Evolutionary conservation across 1,284 basidiomycete genomes (phyloP), one percentile per base, ranked within the genome.

Genomic region (Ustilago vetiveriae): DNA sequence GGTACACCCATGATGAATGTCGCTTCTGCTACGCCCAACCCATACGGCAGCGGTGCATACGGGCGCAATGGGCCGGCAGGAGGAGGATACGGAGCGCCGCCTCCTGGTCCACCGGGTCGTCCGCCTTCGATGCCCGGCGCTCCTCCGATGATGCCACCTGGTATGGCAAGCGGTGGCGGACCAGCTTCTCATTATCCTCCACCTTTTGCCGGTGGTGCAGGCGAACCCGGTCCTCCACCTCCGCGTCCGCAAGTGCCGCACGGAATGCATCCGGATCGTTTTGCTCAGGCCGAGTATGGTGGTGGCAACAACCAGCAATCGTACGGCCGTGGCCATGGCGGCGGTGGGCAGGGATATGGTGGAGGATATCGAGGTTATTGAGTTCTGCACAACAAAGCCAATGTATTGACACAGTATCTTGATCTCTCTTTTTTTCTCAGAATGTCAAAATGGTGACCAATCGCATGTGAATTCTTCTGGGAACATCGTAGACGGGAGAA

Each of bases 221-320:
- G 58, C 16, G 42, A 58, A 37, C 64, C 64, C 6, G 64, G 59
- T 5, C 64, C 63, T 3, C 63, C 63, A 14, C 68, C 68, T 16
- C 46, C 54, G 8, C 51, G 60, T 19, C 69, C 64, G n/a, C 56
- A 24, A n/a, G 52, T 72, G 27, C 66, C 70, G 6, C 60, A 64
- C 39, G 72, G 72, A 5, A 75, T 75, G 62, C 73, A 75, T 55
- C 73, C 73, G 10, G 73, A 75, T 30, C 59, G 73, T 17, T 59
- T 64, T 35, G 66, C 66, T 2, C 71, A 74, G 47, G 60, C 64
- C 14, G 45, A 57, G 13, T 57, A 53, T n/a, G 67, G 72, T 26
- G n/a, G 23, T 23, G 24, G 49, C n/a, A 21, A 22, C 13, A 24
- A 16, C 21, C 54, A 65, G 33, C 50, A 38, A 22, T 33, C 32